phyloP scores from a whole-genome alignment of 2,329 filamentous ascomycete genomes.

The Cercospora janseana region DNA sequence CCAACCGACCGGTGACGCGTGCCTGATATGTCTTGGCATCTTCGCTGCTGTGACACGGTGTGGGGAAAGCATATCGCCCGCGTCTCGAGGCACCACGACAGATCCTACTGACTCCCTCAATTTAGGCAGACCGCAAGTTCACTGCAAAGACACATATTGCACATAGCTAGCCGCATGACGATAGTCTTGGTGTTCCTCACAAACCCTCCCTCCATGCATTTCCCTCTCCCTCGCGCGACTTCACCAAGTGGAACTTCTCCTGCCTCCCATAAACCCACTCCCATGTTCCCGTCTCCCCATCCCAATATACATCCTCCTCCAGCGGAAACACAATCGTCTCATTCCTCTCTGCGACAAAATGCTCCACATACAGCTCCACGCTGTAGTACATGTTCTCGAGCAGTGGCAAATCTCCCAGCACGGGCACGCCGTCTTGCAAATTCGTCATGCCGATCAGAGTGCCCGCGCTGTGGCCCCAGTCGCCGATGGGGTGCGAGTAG shows the following conservation, averaged over 20 bases:
- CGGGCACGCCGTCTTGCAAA: conserved; percentile 23
- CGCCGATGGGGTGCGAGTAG: conserved; percentile 27
- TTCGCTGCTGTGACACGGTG: too few species aligned
- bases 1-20: too few species aligned
- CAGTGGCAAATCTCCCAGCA: conserved; percentile 24
- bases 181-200: too few species aligned
- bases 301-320: conserved; percentile 29
- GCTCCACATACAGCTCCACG: conserved; percentile 25
- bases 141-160: too few species aligned
- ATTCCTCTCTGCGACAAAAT: conserved; percentile 23
- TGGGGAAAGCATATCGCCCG: too few species aligned
- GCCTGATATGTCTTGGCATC: too few species aligned
- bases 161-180: too few species aligned
- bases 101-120: too few species aligned
- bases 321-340: conserved; percentile 21
- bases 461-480: conserved; percentile 27
- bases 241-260: conserved; percentile 25
- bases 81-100: too few species aligned
- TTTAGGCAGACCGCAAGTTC: too few species aligned
- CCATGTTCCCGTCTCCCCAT: conserved; percentile 17
- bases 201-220: not conserved
- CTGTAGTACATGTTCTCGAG: conserved; percentile 25
- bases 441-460: conserved; percentile 27
- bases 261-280: conserved; percentile 28
- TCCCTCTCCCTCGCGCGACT: not conserved